Conservation (phyloP, 352 stramenopile species). For the Pythium phragmiticola region DNA sequence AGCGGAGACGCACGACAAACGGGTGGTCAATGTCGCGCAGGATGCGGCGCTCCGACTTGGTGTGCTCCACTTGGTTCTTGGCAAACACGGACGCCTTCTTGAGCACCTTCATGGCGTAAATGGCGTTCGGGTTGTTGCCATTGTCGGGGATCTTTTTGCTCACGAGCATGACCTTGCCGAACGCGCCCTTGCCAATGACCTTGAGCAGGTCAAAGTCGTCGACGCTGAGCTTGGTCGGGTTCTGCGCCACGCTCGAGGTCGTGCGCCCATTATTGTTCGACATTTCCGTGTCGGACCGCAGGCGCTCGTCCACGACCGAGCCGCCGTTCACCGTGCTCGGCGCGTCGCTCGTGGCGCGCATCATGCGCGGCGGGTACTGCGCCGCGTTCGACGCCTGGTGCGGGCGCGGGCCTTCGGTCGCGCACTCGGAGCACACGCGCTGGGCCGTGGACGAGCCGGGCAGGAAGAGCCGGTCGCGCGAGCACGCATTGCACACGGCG, state of each 20-base stretch:
- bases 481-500: conserved; percentile 87
- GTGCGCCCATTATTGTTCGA: conserved; percentile 44
- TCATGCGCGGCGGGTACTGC: conserved; percentile 33
- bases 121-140: conserved; percentile 62
- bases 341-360: conserved; percentile 62
- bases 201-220: conserved; percentile 96
- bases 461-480: conserved; percentile 80
- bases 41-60: conserved; percentile 90
- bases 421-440: conserved; percentile 87
- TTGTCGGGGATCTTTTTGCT: conserved; percentile 87
- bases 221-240: conserved; percentile 64
- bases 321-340: conserved; percentile 18
- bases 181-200: conserved; percentile 94
- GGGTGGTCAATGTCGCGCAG: conserved; percentile 90
- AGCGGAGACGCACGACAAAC: conserved; percentile 92
- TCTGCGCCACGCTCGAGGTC: conserved; percentile 38
- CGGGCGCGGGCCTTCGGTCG: conserved; percentile 71
- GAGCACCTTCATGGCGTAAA: conserved; percentile 94
- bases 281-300: conserved; percentile 77
- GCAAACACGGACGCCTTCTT: conserved; percentile 90
- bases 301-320: conserved; percentile 32
- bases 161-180: conserved; percentile 96
- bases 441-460: conserved; percentile 82
- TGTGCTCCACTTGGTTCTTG: conserved; percentile 94
- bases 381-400: conserved; percentile 32